Percentiles rank a stretch among this genome's conserved stretches.
phyloP scores from a whole-genome alignment of 2,329 filamentous ascomycete species.

The Paraphoma chrysanthemicola region DNA sequence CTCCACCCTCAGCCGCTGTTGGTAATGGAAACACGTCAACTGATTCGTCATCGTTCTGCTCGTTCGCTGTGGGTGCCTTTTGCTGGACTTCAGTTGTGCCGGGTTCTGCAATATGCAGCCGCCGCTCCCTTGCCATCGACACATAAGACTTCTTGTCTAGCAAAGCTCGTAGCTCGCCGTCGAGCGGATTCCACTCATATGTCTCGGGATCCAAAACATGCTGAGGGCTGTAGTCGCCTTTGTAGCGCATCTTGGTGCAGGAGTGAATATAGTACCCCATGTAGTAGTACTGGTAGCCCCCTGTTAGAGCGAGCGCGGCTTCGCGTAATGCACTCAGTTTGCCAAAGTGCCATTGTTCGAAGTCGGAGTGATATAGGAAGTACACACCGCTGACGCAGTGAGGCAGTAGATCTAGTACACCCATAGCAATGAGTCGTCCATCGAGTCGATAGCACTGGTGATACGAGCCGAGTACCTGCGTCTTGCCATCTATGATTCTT shows the following conservation, averaged over 20 bases:
- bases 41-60: slow-evolving; percentile 12
- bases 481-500: slow-evolving; percentile 56
- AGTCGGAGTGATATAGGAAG: slow-evolving; percentile 80
- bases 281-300: slow-evolving; percentile 79
- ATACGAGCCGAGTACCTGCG: slow-evolving; percentile 71
- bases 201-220: slow-evolving; percentile 74
- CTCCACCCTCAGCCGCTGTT: slow-evolving; percentile 37
- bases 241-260: slow-evolving; percentile 85
- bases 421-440: slow-evolving; percentile 76
- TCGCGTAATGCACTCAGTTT: slow-evolving; percentile 79
- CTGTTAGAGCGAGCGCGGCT: slow-evolving; percentile 72
- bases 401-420: slow-evolving; percentile 78
- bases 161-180: slow-evolving; percentile 58
- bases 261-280: slow-evolving; percentile 84
- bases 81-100: not conserved
- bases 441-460: slow-evolving; percentile 85
- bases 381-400: slow-evolving; percentile 82
- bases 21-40: slow-evolving; percentile 33
- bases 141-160: slow-evolving; percentile 65
- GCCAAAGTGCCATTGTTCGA: slow-evolving; percentile 73
- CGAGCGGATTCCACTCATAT: slow-evolving; percentile 67
- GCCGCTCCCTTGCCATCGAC: slow-evolving; percentile 48
- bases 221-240: slow-evolving; percentile 78
- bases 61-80: not conserved
- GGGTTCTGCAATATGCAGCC: slow-evolving; percentile 21